Percentiles rank a stretch among this genome's conserved stretches.
Conservation (phyloP, 495 filamentous ascomycete genomes). For the Haplographium delicatum region DNA sequence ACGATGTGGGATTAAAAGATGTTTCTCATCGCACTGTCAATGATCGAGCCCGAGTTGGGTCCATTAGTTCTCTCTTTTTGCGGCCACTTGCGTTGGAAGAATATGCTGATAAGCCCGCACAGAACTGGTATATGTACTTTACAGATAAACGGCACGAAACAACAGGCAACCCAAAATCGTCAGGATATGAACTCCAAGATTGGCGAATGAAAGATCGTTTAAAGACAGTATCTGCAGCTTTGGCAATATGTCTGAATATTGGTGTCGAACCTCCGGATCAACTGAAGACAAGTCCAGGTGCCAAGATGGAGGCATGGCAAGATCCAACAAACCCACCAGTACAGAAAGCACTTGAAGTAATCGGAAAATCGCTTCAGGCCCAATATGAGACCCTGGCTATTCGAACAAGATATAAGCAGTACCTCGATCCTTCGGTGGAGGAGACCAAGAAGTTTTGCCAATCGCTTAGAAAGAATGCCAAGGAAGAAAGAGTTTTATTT, state of each 20-base stretch:
- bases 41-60: too few relatives aligned
- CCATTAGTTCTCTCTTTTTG: too few relatives aligned
- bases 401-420: constrained; percentile 92
- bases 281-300: constrained; percentile 84
- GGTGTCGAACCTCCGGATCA: constrained; percentile 96
- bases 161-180: constrained; percentile 76
- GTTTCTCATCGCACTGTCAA: too few relatives aligned
- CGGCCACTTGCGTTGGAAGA: neutral
- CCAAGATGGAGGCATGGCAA: constrained; percentile 94
- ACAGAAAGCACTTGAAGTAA: constrained; percentile 83
- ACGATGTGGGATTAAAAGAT: too few relatives aligned
- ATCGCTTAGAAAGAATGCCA: constrained; percentile 81
- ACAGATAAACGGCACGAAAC: constrained; percentile 96
- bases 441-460: constrained; percentile 95
- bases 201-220: constrained; percentile 96
- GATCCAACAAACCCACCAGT: constrained; percentile 78
- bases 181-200: constrained; percentile 63
- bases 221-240: constrained; percentile 92
- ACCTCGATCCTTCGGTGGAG: constrained; percentile 91
- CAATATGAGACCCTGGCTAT: constrained; percentile 96
- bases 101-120: constrained; percentile 12
- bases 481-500: constrained; percentile 90
- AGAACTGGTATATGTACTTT: constrained; percentile 98
- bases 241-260: constrained; percentile 93
- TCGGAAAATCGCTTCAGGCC: constrained; percentile 88